These are phyloP conservation scores for Thermoascus crustaceus DNA, from an alignment of 2,329 filamentous ascomycete species.

Conservation along the genomic window DNA sequence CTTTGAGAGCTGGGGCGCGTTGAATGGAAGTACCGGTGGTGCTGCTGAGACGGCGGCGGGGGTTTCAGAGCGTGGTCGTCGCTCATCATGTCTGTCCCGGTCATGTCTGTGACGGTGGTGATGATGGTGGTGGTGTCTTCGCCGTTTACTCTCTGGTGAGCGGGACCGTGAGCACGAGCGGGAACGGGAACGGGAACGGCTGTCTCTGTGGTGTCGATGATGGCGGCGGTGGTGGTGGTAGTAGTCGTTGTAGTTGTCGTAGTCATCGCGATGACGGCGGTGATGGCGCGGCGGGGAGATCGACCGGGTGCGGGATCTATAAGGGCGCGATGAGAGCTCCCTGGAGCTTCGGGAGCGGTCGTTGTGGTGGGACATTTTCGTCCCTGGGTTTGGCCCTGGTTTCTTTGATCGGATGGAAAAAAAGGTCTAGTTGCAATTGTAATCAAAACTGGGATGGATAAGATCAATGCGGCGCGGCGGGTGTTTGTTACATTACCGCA, in stretches of 20 bases:
- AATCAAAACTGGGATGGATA: too few species aligned
- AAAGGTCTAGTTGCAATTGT: too few species aligned
- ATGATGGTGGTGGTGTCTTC: constrained; percentile 9
- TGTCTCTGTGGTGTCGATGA: constrained; percentile 5
- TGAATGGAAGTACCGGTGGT: constrained; percentile 52
- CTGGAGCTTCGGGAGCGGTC: too few species aligned
- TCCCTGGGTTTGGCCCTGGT: too few species aligned
- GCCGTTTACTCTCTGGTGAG: constrained; percentile 12
- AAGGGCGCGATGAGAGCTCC: not conserved
- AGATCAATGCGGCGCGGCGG: too few species aligned
- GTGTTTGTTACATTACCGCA: too few species aligned
- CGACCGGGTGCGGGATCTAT: constrained; percentile 8
- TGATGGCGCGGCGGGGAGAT: constrained; percentile 8
- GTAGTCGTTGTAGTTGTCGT: constrained; percentile 3
- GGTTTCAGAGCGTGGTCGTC: constrained; percentile 4
- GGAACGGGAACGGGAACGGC: constrained; percentile 11
- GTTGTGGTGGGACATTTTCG: not conserved
- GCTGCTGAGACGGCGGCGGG: constrained; percentile 6
- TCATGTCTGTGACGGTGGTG: constrained; percentile 11
- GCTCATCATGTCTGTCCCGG: constrained; percentile 5
- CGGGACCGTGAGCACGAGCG: constrained; percentile 32
- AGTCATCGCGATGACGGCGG: constrained; percentile 17
- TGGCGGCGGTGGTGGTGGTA: not conserved
- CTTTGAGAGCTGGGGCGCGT: constrained; percentile 58
- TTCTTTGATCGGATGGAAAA: too few species aligned